Base-by-base conservation (phyloP, 441 rosid genomes). In the Aquilaria agallochum region DNA sequence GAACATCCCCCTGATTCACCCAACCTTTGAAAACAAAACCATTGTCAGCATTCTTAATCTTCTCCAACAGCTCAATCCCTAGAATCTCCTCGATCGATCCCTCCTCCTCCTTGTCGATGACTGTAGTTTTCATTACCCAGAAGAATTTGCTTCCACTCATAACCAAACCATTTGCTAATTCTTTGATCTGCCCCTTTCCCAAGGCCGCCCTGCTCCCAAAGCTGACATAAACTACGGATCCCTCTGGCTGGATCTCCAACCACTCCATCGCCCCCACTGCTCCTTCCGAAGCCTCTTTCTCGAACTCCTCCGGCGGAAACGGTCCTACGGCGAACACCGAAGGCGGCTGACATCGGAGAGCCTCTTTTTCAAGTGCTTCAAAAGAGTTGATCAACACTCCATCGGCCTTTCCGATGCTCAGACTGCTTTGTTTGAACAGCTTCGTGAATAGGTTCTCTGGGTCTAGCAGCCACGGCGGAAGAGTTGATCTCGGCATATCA, bases 381-480 rank as follows among this genome's bases (percentile, higher is more conserved):
- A 68, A 60, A 4, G 74, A 62, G 63, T 71, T 68, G 50, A 78
- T 40, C 56, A 66, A 12, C 4, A 74, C 3, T 30, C 82, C 79
- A 11, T 66, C 40, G 10, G 59, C 30, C 8, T 63, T 15, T 6
- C 11, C 12, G 27, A 68, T 5, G 1, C 15, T 63, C 31, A 11
- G 53, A 50, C 66, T 31, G 20, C 56, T 55, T 9, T 36, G 40
- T 1, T 55, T 1, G 47, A 69, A 59, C 1, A 40, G 31, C 27
- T 68, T 65, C 0, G 53, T 34, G 14, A 76, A 66, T 20, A 56
- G 46, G 57, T 50, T 40, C 5, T 49, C 31, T 9, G 48, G 50
- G 11, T 63, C 52, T 9, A 63, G 32, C 42, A 73, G 62, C 12
- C 27, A 1, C 2, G 75, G 48, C 1, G 63, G 50, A n/a, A 55